These are phyloP conservation scores for Colletotrichum sp. DNA, from an alignment of 2,329 filamentous ascomycete species.

Conservation along the genomic window DNA sequence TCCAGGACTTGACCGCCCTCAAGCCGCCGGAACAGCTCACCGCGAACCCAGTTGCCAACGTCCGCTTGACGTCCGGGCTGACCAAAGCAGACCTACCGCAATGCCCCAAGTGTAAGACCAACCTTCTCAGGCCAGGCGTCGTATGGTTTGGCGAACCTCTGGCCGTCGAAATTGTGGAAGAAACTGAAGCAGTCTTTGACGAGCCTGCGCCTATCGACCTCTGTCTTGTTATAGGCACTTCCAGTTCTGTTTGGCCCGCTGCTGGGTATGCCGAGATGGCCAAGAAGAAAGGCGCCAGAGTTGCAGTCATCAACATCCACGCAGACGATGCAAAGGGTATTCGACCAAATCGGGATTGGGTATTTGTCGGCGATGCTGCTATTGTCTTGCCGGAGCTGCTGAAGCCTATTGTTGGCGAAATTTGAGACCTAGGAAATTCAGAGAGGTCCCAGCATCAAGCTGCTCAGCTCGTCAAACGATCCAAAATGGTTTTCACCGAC, in stretches of 20 bases:
- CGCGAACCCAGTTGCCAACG: background rate
- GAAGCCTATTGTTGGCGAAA: slow-evolving; percentile 11
- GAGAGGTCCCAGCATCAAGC: rapidly evolving
- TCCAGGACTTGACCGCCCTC: slow-evolving; percentile 12
- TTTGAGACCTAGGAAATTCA: background rate
- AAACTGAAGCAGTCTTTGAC: slow-evolving; percentile 58
- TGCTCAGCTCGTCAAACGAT: rapidly evolving
- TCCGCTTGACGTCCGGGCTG: slow-evolving; percentile 45
- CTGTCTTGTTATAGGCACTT: slow-evolving; percentile 72
- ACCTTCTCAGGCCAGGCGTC: slow-evolving; percentile 67
- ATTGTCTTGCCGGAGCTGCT: slow-evolving; percentile 15
- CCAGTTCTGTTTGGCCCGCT: slow-evolving; percentile 67
- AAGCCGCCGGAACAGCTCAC: background rate
- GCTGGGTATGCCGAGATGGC: slow-evolving; percentile 65
- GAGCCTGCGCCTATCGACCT: slow-evolving; percentile 57
- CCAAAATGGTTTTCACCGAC: background rate
- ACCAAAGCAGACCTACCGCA: slow-evolving; percentile 56
- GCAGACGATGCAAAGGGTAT: slow-evolving; percentile 27
- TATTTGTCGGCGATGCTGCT: slow-evolving; percentile 22
- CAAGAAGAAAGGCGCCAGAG: slow-evolving; percentile 58
- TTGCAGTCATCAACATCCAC: slow-evolving; percentile 71
- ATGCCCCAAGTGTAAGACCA: slow-evolving; percentile 60
- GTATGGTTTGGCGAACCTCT: slow-evolving; percentile 73
- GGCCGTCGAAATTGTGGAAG: slow-evolving; percentile 51
- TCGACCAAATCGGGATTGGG: slow-evolving; percentile 11